Conservation (phyloP, 371 early-diverging fungal genomes). For the Smittium culicis region DNA sequence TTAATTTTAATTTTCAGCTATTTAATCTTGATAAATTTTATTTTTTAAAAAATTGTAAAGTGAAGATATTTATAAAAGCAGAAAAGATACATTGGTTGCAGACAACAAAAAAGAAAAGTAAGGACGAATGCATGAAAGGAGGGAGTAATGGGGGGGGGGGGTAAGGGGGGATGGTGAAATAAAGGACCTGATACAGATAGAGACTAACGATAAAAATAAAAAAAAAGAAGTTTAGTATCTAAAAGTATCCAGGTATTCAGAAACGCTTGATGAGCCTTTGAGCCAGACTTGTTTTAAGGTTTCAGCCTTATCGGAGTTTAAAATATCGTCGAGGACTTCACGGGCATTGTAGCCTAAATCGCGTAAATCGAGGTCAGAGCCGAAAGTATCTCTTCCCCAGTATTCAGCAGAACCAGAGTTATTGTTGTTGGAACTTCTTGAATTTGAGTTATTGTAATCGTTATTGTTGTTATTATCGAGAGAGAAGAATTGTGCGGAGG, state of each 20-base stretch:
- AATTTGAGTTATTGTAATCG: constrained; percentile 12
- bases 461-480: constrained; percentile 46
- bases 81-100: too few species aligned
- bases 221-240: constrained; percentile 10
- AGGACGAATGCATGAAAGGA: too few species aligned
- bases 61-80: too few species aligned
- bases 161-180: background rate
- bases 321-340: constrained; percentile 24
- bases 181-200: background rate
- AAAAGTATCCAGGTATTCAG: constrained; percentile 29
- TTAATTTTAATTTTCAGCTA: too few species aligned
- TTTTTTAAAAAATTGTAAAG: too few species aligned
- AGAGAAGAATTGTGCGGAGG: constrained; percentile 81
- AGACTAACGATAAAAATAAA: too few species aligned
- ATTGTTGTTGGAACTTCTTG: background rate
- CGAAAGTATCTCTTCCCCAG: constrained; percentile 8
- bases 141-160: background rate
- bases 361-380: constrained; percentile 23
- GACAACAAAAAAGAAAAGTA: too few species aligned
- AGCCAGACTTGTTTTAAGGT: constrained; percentile 28
- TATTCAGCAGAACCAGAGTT: background rate
- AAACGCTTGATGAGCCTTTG: constrained; percentile 23
- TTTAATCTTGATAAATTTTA: too few species aligned
- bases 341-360: constrained; percentile 29
- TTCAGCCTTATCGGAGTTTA: constrained; percentile 30